Evolutionary conservation across 1,284 basidiomycete species (phyloP), one percentile per base, ranked within the genome.

Genomic region (Coniferiporia weirii): DNA sequence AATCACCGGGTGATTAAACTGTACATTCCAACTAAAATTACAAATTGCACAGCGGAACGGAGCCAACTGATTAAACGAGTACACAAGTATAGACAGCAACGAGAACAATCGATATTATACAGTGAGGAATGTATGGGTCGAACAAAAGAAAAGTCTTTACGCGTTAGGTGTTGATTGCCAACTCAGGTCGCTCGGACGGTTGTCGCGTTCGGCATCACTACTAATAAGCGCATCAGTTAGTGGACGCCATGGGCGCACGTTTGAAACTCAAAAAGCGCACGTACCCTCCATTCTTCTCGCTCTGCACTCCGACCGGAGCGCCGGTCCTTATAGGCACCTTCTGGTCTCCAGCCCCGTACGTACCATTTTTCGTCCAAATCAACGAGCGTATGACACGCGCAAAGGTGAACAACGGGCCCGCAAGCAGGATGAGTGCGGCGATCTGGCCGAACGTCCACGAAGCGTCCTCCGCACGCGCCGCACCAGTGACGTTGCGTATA

Each of bases 361-460:
- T 46, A 3, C 44, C 19, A 9, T n/a, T 32, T 20, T 17, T 15
- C 8, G 34, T 34, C 51, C 51, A 52, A 8, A 52, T 19, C 35
- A 38, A 13, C n/a, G 44, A 48, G 15, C 59, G 32, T 27, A 61
- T 27, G 10, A 61, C 43, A 13, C 59, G 43, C 34, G 49, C 34
- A 36, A 61, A 57, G 1, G 59, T 61, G 36, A 61, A 61, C 45
- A 47, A 7, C 19, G 60, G 60, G n/a, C 60, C 56, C 4, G 50
- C 56, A 13, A 61, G 51, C 15, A 61, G 49, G 17, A 61, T 58
- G 15, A 55, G n/a, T 10, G 60, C 60, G 10, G 60, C 47, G 22
- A 61, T 53, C 46, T 61, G 60, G 10, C 60, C 60, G 45, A 61
- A 55, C 27, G 60, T 58, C 60, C 60, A 61, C 12, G 40, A 44